Percentiles rank a stretch among this genome's conserved stretches.
These are phyloP conservation scores for Fraxinus velutina DNA, from an alignment of 305 asterid genomes.

Conservation along the genomic window DNA sequence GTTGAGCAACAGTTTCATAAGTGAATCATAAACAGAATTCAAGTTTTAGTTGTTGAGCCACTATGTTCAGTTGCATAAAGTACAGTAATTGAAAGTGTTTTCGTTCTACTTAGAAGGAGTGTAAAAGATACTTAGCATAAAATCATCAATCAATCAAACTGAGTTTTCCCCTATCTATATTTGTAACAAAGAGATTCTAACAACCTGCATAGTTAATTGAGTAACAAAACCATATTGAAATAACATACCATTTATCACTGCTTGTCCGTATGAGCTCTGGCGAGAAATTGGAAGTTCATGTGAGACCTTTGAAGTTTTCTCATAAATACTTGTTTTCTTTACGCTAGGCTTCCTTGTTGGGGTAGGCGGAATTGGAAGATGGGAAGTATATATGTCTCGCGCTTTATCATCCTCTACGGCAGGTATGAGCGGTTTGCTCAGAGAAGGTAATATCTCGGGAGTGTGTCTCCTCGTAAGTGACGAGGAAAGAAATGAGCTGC, in stretches of 20 bases:
- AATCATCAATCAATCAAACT: background rate
- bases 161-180: background rate
- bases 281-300: constrained; percentile 57
- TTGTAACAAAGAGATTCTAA: background rate
- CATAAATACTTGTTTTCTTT: constrained; percentile 43
- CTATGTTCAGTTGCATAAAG: background rate
- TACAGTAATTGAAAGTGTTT: background rate
- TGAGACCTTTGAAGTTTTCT: constrained; percentile 43
- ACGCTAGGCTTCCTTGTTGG: constrained; percentile 51
- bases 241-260: constrained; percentile 66
- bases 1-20: background rate
- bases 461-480: constrained; percentile 69
- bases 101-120: background rate
- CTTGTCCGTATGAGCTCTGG: constrained; percentile 69
- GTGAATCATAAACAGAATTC: background rate
- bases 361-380: constrained; percentile 57
- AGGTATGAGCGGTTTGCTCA: constrained; percentile 62
- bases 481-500: constrained; percentile 76
- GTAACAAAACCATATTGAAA: background rate
- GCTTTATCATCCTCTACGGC: constrained; percentile 43
- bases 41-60: background rate
- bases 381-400: constrained; percentile 55
- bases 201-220: background rate
- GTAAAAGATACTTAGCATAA: background rate
- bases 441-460: constrained; percentile 68